Percentiles rank a stretch among this genome's conserved stretches.
Conservation (phyloP, 2,329 filamentous ascomycete species). For the Aspergillus eucalypticola region DNA sequence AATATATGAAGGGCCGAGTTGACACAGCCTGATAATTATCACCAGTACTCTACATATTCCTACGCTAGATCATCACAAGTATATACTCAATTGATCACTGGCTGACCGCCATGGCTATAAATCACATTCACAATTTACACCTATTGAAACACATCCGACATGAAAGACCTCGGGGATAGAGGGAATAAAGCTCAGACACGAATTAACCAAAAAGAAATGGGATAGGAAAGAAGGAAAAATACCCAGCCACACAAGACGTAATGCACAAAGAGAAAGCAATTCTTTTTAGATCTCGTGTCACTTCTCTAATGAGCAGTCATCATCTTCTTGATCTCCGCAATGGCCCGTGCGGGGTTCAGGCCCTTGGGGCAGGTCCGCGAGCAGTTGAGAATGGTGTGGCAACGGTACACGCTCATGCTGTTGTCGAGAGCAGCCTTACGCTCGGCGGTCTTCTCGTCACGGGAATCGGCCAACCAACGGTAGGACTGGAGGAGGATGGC, state of each 20-base stretch:
- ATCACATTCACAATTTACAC: conserved; percentile 31
- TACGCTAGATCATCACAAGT: not conserved
- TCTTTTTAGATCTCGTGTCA: conserved; percentile 14
- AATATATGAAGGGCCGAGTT: too few relatives aligned
- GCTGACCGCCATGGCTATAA: conserved; percentile 13
- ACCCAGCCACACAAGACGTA: conserved; percentile 10
- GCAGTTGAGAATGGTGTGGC: conserved; percentile 99
- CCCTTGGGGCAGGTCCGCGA: conserved; percentile 97
- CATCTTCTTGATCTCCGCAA: conserved; percentile 98
- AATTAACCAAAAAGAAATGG: conserved; percentile 7
- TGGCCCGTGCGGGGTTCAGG: conserved; percentile 89
- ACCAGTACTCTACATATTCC: too few relatives aligned
- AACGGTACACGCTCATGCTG: conserved; percentile 98
- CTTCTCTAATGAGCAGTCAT: conserved; percentile 59
- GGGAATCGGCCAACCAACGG: conserved; percentile 92
- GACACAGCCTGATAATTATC: too few relatives aligned
- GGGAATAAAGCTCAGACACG: conserved; percentile 25
- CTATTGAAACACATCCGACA: conserved; percentile 30
- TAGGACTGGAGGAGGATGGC: conserved; percentile 97
- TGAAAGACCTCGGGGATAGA: conserved; percentile 25
- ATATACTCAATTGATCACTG: conserved; percentile 10
- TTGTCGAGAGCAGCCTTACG: conserved; percentile 93
- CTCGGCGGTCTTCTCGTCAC: conserved; percentile 85
- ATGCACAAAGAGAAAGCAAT: conserved; percentile 16
- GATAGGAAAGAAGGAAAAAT: conserved; percentile 2